A percentile compares a stretch with the other conserved stretches of the same genome.
Evolutionary conservation across 2,329 filamentous ascomycete species (phyloP).

Genomic region (Myriosclerotinia scirpicola): DNA sequence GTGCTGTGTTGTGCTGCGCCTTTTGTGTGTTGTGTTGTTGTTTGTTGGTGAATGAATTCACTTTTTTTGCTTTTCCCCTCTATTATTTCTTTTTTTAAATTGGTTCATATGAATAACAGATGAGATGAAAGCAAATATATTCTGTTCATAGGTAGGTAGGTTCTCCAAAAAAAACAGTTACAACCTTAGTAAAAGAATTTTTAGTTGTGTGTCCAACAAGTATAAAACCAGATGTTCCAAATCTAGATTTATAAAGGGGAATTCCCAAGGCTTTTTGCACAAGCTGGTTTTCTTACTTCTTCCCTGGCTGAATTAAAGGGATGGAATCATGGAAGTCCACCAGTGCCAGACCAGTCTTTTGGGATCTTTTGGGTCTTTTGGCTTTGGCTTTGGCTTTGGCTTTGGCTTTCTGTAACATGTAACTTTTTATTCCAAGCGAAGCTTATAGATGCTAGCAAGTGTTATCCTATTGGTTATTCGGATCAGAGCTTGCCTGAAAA

Average conservation of each 20-base stretch:
- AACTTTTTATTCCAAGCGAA: conserved; percentile 17
- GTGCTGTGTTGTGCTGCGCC: conserved; percentile 8
- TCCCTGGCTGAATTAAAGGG: conserved; percentile 20
- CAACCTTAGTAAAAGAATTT: not conserved
- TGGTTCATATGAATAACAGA: not conserved
- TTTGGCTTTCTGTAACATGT: not conserved
- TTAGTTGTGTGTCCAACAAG: not conserved
- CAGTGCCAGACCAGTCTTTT: too few relatives aligned
- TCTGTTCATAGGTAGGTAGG: not conserved
- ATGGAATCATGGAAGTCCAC: conserved; percentile 5
- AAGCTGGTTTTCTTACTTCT: conserved; percentile 14
- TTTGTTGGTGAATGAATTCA: conserved; percentile 6
- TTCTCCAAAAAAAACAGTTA: not conserved
- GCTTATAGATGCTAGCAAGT: conserved; percentile 9
- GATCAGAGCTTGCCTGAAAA: not conserved
- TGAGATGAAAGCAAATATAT: not conserved
- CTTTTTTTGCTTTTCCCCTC: not conserved
- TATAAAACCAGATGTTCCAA: not conserved
- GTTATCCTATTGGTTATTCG: conserved; percentile 12
- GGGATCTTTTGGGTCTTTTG: not conserved
- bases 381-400: conserved; percentile 17
- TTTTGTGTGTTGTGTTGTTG: conserved; percentile 15
- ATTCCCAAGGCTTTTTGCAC: conserved; percentile 1
- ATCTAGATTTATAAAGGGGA: conserved; percentile 11
- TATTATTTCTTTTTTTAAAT: not conserved